These are phyloP conservation scores for Vitis hybrid DNA, from an alignment of 177 flowering plant species.

Conservation along the genomic window DNA sequence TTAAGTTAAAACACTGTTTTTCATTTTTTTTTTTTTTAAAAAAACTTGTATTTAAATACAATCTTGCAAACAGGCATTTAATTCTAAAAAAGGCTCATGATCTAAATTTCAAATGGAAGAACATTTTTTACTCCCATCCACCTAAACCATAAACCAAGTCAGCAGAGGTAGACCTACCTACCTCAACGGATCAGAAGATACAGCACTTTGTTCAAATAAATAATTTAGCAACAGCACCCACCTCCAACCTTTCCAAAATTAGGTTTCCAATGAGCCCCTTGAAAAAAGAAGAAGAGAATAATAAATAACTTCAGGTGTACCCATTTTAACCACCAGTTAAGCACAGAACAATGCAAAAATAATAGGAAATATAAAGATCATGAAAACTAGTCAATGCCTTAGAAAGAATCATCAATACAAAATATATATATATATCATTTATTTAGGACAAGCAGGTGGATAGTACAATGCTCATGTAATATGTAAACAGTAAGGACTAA, in stretches of 20 bases:
- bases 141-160: constrained; percentile 11
- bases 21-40: too few species aligned
- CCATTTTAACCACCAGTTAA: background rate
- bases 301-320: background rate
- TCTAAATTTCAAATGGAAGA: background rate
- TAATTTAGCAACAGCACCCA: background rate
- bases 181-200: constrained; percentile 16
- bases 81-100: too few species aligned
- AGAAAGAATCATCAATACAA: too few species aligned
- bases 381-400: too few species aligned
- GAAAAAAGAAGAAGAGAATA: background rate
- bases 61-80: too few species aligned
- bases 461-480: too few species aligned
- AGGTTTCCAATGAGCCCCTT: background rate
- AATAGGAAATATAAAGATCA: too few species aligned
- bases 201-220: background rate
- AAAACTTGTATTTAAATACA: background rate
- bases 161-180: constrained; percentile 22
- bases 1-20: too few species aligned
- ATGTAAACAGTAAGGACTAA: too few species aligned
- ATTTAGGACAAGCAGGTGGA: too few species aligned
- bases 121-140: constrained; percentile 1
- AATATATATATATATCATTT: too few species aligned
- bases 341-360: background rate
- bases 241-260: constrained; percentile 4